Percentiles rank a stretch among this genome's conserved stretches.
Conservation (phyloP, 2,329 filamentous ascomycete genomes). For the Coleophoma crateriformis region DNA sequence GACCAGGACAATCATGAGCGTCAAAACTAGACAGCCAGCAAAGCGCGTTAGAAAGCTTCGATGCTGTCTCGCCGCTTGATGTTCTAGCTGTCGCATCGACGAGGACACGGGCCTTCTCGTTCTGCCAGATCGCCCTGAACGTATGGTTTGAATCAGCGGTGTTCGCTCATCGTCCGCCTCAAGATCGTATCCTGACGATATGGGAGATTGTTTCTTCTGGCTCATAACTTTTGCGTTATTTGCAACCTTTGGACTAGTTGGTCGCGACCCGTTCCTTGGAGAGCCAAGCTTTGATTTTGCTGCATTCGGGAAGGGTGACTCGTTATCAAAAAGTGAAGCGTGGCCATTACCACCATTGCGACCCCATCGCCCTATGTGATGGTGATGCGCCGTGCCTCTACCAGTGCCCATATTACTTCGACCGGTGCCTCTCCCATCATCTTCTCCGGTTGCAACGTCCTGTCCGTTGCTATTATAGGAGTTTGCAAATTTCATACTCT, state of each 20-base stretch:
- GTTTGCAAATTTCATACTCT: conserved; percentile 95
- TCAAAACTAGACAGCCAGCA: conserved; percentile 82
- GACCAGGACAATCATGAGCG: conserved; percentile 73
- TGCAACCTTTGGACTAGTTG: conserved; percentile 61
- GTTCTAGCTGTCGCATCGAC: conserved; percentile 66
- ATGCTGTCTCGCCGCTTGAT: conserved; percentile 59
- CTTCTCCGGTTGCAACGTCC: conserved; percentile 49
- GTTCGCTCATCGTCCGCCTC: conserved; percentile 88
- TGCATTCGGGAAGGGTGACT: conserved; percentile 70
- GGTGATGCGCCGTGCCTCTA: conserved; percentile 65
- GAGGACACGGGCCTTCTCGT: conserved; percentile 47
- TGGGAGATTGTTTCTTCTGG: conserved; percentile 53
- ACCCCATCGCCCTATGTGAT: conserved; percentile 76
- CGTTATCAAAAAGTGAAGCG: conserved; percentile 68
- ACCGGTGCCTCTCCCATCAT: conserved; percentile 58
- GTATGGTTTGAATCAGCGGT: conserved; percentile 64
- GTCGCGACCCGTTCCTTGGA: conserved; percentile 57
- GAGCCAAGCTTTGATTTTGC: conserved; percentile 56
- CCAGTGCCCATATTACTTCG: conserved; percentile 57
- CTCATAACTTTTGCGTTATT: conserved; percentile 39
- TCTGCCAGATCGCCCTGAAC: conserved; percentile 54
- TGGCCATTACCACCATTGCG: conserved; percentile 63
- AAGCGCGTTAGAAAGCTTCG: conserved; percentile 65
- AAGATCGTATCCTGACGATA: conserved; percentile 66
- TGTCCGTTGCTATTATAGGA: conserved; percentile 60